These are phyloP conservation scores for Aspergillus latus DNA, from an alignment of 2,329 filamentous ascomycete genomes.

Conservation along the genomic window DNA sequence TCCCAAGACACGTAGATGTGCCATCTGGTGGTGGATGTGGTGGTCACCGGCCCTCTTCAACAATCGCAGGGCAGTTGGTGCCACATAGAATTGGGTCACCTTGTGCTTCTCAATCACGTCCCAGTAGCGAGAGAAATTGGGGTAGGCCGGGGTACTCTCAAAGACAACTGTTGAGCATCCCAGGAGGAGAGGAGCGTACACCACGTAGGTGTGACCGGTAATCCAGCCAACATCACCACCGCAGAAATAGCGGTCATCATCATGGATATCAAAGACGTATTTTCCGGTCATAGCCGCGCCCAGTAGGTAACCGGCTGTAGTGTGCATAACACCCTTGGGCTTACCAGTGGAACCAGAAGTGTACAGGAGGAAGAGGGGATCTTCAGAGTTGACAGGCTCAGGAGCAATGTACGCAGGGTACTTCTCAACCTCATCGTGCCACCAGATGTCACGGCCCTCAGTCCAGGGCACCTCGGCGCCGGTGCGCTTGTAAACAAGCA, in stretches of 20 bases:
- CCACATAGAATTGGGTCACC: slow-evolving; percentile 97
- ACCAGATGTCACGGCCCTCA: slow-evolving; percentile 86
- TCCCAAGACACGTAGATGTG: slow-evolving; percentile 82
- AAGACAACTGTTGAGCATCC: slow-evolving; percentile 96
- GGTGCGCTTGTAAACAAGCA: slow-evolving; percentile 92
- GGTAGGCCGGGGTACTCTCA: slow-evolving; percentile 95
- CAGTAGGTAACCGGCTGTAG: slow-evolving; percentile 90
- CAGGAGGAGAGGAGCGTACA: slow-evolving; percentile 90
- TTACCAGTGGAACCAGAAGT: slow-evolving; percentile 97
- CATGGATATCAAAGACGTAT: slow-evolving; percentile 98
- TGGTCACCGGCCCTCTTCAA: slow-evolving; percentile 94
- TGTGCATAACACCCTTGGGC: slow-evolving; percentile 99
- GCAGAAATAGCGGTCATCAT: slow-evolving; percentile 92
- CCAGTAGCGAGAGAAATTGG: slow-evolving; percentile 98
- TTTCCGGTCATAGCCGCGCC: slow-evolving; percentile 93
- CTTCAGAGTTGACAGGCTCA: slow-evolving; percentile 86
- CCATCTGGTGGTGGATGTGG: slow-evolving; percentile 86
- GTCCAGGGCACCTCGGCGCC: slow-evolving; percentile 92
- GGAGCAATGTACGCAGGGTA: slow-evolving; percentile 91
- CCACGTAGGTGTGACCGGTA: slow-evolving; percentile 96
- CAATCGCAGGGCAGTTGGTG: slow-evolving; percentile 86
- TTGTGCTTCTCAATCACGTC: slow-evolving; percentile 94
- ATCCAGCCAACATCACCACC: slow-evolving; percentile 99
- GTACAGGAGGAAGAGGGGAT: slow-evolving; percentile 95
- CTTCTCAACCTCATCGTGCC: slow-evolving; percentile 98